phyloP scores from a whole-genome alignment of 805 yeast genomes.

The Cyberlindnera euphorbiiphila region DNA sequence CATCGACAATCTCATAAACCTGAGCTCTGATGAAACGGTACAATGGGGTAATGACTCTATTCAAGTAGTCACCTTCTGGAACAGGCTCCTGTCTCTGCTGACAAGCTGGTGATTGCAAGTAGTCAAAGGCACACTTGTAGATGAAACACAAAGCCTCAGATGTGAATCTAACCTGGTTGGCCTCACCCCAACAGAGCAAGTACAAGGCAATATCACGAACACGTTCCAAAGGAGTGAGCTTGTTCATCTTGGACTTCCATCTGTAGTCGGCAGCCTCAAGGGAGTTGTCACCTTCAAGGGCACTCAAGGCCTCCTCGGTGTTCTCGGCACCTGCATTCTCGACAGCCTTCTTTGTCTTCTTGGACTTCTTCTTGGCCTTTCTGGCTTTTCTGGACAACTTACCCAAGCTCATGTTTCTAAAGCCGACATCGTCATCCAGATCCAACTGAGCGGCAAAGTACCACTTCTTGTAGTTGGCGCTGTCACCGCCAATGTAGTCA shows the following conservation, averaged over 20 bases:
- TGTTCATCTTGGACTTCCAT: conserved; percentile 81
- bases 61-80: conserved; percentile 85
- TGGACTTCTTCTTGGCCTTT: conserved; percentile 76
- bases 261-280: conserved; percentile 76
- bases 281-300: conserved; percentile 80
- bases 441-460: conserved; percentile 85
- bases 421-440: conserved; percentile 80
- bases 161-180: conserved; percentile 91
- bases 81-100: conserved; percentile 81
- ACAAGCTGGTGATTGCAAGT: conserved; percentile 83
- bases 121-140: conserved; percentile 92
- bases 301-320: conserved; percentile 53
- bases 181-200: conserved; percentile 84
- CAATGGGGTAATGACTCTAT: conserved; percentile 88
- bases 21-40: conserved; percentile 77
- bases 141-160: conserved; percentile 88
- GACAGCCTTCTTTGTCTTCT: conserved; percentile 67
- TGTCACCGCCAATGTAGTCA: conserved; percentile 84
- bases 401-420: conserved; percentile 75
- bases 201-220: conserved; percentile 76
- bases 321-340: conserved; percentile 59
- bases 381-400: conserved; percentile 75
- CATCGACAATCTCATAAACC: conserved; percentile 77
- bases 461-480: conserved; percentile 85
- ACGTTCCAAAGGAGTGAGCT: conserved; percentile 68